Percentiles rank a stretch among this genome's conserved stretches.
Conservation (phyloP, 2,329 filamentous ascomycete genomes). For the Niveomyces coronatus region DNA sequence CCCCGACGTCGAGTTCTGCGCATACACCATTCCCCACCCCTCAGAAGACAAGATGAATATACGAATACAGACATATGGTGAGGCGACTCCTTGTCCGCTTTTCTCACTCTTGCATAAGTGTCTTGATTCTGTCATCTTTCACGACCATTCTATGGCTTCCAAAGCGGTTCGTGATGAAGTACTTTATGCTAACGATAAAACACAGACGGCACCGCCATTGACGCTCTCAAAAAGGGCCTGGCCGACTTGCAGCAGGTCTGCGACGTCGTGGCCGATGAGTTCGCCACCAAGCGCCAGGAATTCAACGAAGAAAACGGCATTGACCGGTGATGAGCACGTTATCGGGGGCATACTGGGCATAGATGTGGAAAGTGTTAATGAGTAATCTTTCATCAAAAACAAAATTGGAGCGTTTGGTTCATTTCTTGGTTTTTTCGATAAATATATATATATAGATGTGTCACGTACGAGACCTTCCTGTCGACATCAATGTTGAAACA, state of each 20-base stretch:
- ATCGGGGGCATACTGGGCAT: not conserved
- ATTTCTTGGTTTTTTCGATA: not conserved
- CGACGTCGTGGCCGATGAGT: conserved; percentile 89
- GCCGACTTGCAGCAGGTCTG: conserved; percentile 83
- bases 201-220: conserved; percentile 66
- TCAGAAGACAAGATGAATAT: conserved; percentile 96
- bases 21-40: conserved; percentile 94
- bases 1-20: conserved; percentile 94
- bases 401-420: conserved; percentile 4
- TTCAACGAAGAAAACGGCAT: conserved; percentile 26
- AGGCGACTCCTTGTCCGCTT: conserved; percentile 21
- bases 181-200: conserved; percentile 13
- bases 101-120: not conserved
- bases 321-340: conserved; percentile 17
- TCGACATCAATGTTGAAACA: no score
- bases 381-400: no score
- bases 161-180: no score
- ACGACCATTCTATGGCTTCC: no score
- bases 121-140: no score
- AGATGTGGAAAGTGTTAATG: not conserved
- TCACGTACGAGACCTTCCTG: no score
- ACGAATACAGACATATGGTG: conserved; percentile 93
- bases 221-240: conserved; percentile 84
- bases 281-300: conserved; percentile 45
- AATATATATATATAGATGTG: no score